Percentiles rank a stretch among this genome's conserved stretches.
These are phyloP conservation scores for Aspergillus fijiensis DNA, from an alignment of 2,329 filamentous ascomycete species.

Conservation along the genomic window DNA sequence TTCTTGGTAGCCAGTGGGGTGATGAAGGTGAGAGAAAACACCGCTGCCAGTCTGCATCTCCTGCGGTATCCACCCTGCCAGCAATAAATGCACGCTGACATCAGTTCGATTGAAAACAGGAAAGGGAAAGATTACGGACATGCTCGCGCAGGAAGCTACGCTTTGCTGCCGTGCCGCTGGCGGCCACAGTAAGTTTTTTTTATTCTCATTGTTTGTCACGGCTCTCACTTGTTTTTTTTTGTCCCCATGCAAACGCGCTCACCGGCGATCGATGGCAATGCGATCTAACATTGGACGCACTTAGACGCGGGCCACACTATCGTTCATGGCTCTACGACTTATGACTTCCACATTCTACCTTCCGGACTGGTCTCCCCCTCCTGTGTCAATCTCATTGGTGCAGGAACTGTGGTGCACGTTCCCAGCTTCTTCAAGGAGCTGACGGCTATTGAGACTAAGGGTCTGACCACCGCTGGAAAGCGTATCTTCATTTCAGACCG, in stretches of 20 bases:
- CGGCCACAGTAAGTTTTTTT: conserved; percentile 44
- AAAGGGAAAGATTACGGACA: conserved; percentile 51
- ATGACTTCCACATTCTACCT: conserved; percentile 52
- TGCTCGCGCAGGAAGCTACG: conserved; percentile 46
- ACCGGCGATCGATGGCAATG: neutral
- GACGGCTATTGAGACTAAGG: conserved; percentile 44
- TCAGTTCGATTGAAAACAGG: conserved; percentile 25
- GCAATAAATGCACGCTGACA: neutral
- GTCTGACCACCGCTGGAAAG: conserved; percentile 40
- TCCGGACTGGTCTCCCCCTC: conserved; percentile 46
- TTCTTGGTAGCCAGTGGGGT: conserved; percentile 50
- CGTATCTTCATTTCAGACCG: conserved; percentile 50
- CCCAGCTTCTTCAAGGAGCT: conserved; percentile 52
- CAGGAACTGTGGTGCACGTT: conserved; percentile 49
- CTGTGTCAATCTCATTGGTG: conserved; percentile 49
- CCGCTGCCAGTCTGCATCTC: neutral
- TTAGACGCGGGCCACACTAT: conserved; percentile 50
- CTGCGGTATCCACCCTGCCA: neutral
- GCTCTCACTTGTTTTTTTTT: neutral
- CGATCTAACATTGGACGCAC: neutral
- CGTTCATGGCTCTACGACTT: conserved; percentile 47
- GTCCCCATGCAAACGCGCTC: neutral
- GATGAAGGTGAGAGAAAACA: conserved; percentile 42
- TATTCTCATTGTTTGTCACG: neutral
- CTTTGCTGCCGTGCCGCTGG: conserved; percentile 49